Evolutionary conservation across 169 alveolate genomes (phyloP).

Genomic region (Theileria sp.): DNA sequence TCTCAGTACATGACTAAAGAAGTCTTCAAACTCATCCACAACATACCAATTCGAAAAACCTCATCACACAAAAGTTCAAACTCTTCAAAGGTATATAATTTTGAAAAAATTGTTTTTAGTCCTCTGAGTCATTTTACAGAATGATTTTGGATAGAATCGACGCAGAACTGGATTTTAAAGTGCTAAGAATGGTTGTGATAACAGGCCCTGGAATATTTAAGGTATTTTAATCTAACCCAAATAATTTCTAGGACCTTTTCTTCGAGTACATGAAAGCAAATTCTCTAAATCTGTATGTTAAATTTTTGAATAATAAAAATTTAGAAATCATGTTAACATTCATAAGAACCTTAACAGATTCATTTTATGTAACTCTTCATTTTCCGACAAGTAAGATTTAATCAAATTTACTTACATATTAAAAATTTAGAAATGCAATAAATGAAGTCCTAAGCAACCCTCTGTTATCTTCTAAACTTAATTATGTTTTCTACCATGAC

Average conservation of each 20-base stretch:
- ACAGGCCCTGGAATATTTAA: slow-evolving; percentile 66
- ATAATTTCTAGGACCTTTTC: slow-evolving; percentile 14
- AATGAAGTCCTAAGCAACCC: slow-evolving; percentile 50
- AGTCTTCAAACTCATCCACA: slow-evolving; percentile 43
- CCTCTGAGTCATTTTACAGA: slow-evolving; percentile 40
- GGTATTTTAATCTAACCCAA: slow-evolving; percentile 4
- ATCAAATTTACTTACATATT: neutral
- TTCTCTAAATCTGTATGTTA: slow-evolving; percentile 19
- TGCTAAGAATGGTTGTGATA: slow-evolving; percentile 45
- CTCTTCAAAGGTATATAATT: slow-evolving; percentile 30
- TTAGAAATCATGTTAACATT: slow-evolving; percentile 27
- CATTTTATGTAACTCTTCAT: slow-evolving; percentile 51
- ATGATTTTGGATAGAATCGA: slow-evolving; percentile 24
- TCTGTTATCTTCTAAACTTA: slow-evolving; percentile 18
- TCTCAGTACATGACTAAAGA: slow-evolving; percentile 53
- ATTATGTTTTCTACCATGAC: slow-evolving; percentile 35
- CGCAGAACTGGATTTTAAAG: slow-evolving; percentile 25
- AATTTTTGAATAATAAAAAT: neutral
- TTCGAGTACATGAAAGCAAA: slow-evolving; percentile 40
- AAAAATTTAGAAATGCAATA: slow-evolving; percentile 30
- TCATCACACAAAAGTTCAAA: slow-evolving; percentile 21
- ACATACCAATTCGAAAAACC: slow-evolving; percentile 50
- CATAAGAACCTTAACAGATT: slow-evolving; percentile 33
- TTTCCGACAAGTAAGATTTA: slow-evolving; percentile 37
- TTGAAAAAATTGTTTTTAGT: neutral